Conservation (phyloP, 164 flowering plant species). For the Magnolia sinica region DNA sequence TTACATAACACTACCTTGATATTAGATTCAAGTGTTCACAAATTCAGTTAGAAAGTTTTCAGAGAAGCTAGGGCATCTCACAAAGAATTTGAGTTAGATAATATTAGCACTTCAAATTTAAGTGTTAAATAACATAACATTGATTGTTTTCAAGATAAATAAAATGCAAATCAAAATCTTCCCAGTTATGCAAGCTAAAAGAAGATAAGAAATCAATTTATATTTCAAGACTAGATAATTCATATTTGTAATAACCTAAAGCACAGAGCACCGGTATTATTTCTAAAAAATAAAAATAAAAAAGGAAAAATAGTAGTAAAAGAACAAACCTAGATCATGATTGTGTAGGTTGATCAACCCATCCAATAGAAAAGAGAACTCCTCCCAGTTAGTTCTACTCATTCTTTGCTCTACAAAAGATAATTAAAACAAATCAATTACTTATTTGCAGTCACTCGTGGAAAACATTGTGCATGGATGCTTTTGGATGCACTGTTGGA, state of each 20-base stretch:
- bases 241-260: too few species aligned
- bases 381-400: slow-evolving; percentile 69
- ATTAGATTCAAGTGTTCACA: too few species aligned
- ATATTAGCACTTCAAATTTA: too few species aligned
- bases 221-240: neutral
- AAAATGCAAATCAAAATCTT: slow-evolving; percentile 37
- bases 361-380: slow-evolving; percentile 92
- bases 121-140: too few species aligned
- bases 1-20: too few species aligned
- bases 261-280: neutral
- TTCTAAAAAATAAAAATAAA: neutral
- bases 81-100: too few species aligned
- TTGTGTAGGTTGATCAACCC: slow-evolving; percentile 78
- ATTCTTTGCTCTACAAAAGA: slow-evolving; percentile 73
- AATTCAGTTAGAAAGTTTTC: too few species aligned
- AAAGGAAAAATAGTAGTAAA: neutral
- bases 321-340: slow-evolving; percentile 70
- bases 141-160: too few species aligned
- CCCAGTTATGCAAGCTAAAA: slow-evolving; percentile 83
- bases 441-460: neutral
- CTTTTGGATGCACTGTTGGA: too few species aligned
- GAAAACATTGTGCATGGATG: neutral
- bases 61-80: too few species aligned
- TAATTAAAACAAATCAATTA: neutral
- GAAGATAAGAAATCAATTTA: neutral